Conservation (phyloP, 306 rosid species). For the Rosa multiflora region DNA sequence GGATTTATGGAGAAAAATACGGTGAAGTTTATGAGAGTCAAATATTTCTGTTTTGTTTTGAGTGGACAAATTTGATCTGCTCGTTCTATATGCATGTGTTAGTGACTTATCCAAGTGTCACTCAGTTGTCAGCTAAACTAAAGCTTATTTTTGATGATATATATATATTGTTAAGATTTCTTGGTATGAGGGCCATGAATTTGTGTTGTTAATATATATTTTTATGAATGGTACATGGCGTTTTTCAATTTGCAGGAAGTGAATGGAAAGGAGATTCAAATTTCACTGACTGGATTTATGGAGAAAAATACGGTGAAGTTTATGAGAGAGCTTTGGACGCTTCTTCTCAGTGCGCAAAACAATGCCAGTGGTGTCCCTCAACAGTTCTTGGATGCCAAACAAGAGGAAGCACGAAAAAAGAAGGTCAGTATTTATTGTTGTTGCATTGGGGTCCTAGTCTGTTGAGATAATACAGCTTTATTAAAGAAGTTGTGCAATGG, state of each 20-base stretch:
- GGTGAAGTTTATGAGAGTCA: conserved; percentile 88
- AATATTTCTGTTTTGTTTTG: no score
- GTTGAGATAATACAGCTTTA: conserved; percentile 16
- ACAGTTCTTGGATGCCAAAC: conserved; percentile 94
- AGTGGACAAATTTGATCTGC: not conserved
- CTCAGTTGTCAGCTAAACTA: conserved; percentile 7
- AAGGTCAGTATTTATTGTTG: conserved; percentile 46
- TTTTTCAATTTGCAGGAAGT: conserved; percentile 52
- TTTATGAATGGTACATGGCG: conserved; percentile 5
- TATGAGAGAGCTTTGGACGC: conserved; percentile 95
- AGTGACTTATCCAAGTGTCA: not conserved
- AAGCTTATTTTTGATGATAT: not conserved
- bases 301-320: conserved; percentile 93
- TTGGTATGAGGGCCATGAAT: not conserved
- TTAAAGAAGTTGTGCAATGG: conserved; percentile 27
- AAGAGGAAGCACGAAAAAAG: conserved; percentile 76
- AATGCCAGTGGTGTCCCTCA: conserved; percentile 97
- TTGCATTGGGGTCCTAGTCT: conserved; percentile 14
- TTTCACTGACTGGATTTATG: conserved; percentile 96
- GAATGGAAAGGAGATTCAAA: conserved; percentile 91
- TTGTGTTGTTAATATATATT: not conserved
- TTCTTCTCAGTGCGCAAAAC: conserved; percentile 88
- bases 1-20: conserved; percentile 99
- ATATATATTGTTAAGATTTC: not conserved
- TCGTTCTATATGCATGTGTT: not conserved